Conservation (phyloP, 2,329 filamentous ascomycete genomes). For the Atkinsonella hypoxylon region DNA sequence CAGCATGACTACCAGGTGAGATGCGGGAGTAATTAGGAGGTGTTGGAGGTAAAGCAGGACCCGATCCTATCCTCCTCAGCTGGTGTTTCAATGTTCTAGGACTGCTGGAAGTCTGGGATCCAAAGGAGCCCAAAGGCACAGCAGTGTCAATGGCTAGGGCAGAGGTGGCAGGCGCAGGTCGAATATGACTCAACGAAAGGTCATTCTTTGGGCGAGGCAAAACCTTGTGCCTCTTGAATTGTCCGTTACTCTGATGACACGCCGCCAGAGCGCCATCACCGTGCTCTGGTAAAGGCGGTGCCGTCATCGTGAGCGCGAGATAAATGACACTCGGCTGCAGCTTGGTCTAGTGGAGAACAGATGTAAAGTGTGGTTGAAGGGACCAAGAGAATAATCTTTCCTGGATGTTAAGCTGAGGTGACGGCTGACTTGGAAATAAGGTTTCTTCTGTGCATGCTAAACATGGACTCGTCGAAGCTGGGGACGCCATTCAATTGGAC, state of each 20-base stretch:
- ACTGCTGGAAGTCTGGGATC: slow-evolving; percentile 20
- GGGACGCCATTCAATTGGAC: slow-evolving; percentile 11
- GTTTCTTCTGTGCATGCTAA: slow-evolving; percentile 12
- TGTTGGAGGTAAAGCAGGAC: slow-evolving; percentile 47
- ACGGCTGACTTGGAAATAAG: slow-evolving; percentile 10
- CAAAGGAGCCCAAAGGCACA: neutral
- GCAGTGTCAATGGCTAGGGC: slow-evolving; percentile 18
- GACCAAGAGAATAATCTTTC: neutral
- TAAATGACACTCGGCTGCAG: slow-evolving; percentile 12
- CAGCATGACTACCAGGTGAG: slow-evolving; percentile 39
- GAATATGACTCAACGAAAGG: slow-evolving; percentile 14
- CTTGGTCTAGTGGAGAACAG: slow-evolving; percentile 12
- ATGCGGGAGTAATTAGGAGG: slow-evolving; percentile 49
- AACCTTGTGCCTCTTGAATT: slow-evolving; percentile 35
- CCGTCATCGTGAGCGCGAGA: slow-evolving; percentile 22
- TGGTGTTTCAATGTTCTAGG: slow-evolving; percentile 30
- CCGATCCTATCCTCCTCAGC: slow-evolving; percentile 27
- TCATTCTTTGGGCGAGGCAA: slow-evolving; percentile 25
- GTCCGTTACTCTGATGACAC: slow-evolving; percentile 20
- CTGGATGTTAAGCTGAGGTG: slow-evolving; percentile 7
- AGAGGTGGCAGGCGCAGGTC: slow-evolving; percentile 12
- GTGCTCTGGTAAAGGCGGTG: slow-evolving; percentile 16
- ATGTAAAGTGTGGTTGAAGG: slow-evolving; percentile 2
- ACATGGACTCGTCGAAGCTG: slow-evolving; percentile 5
- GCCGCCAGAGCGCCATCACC: slow-evolving; percentile 15